Evolutionary conservation across 2,329 filamentous ascomycete species (phyloP).

Genomic region (Ophiognomonia clavigignenti-juglandacearum): DNA sequence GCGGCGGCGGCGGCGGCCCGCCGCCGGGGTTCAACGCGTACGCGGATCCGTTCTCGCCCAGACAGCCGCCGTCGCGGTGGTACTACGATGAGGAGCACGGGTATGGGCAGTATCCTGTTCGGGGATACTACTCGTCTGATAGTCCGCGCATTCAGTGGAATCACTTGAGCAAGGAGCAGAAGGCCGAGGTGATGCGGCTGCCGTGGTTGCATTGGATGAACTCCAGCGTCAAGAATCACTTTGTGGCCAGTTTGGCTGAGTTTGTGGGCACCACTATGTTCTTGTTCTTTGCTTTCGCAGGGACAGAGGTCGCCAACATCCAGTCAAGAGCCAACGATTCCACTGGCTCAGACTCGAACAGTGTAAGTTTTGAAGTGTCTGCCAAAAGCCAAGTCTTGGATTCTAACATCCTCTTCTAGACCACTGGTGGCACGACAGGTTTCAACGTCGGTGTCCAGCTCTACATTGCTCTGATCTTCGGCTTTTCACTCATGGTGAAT

Average conservation of each 20-base stretch:
- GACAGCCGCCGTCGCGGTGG: constrained; percentile 3
- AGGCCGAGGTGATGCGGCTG: constrained; percentile 37
- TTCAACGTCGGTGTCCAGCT: constrained; percentile 19
- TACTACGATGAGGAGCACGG: constrained; percentile 14
- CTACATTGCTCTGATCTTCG: constrained; percentile 37
- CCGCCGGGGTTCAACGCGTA: not conserved
- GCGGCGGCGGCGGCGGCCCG: not conserved
- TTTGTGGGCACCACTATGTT: constrained; percentile 40
- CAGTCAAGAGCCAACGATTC: constrained; percentile 19
- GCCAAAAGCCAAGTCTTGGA: not conserved
- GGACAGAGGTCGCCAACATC: constrained; percentile 23
- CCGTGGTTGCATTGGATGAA: constrained; percentile 44
- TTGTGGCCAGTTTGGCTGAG: constrained; percentile 33
- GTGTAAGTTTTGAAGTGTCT: constrained; percentile 13
- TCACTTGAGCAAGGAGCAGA: constrained; percentile 33
- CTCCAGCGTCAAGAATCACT: constrained; percentile 39
- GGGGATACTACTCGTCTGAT: constrained; percentile 4
- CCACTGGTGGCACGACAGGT: constrained; percentile 23
- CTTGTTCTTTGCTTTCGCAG: constrained; percentile 36
- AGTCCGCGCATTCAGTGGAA: constrained; percentile 31
- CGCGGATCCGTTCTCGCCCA: constrained; percentile 5
- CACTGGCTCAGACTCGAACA: constrained; percentile 22
- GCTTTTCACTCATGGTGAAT: constrained; percentile 40
- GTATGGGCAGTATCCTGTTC: not conserved
- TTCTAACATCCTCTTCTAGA: constrained; percentile 16